Base-by-base conservation (phyloP, 768 basidiomycete species). In the Astraeus odoratus region DNA sequence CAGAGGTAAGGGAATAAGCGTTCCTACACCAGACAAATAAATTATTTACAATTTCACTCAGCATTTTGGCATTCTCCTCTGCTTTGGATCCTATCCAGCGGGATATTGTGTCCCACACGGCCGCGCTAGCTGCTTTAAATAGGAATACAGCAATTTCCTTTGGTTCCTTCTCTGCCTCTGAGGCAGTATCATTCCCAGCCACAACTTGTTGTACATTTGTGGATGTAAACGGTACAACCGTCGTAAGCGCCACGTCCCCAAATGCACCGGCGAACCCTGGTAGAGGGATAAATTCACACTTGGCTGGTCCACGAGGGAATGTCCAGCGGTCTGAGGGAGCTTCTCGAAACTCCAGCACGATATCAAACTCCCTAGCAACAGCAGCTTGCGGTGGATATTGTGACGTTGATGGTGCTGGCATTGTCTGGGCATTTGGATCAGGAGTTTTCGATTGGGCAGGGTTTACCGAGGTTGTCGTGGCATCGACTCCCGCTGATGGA, bases 321-420 rank as follows among this genome's bases (percentile, higher is more conserved):
- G 83, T 53, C 76, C 78, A 82, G n/a, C 80, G 74, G 38, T 86
- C 83, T 34, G 68, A 67, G 3, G 77, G 69, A 4, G 67, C 64
- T 54, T 88, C 86, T 40, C 71, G 65, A 51, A 86, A 88, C 55
- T 86, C 83, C 42, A 90, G 56, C 19, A 88, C 76, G 1, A 90
- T 57, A 57, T 89, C 86, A 54, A 80, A 85, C n/a, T 77, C 75
- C 55, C 74, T 80, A 26, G n/a, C n/a, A n/a, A 71, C 57, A 15
- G 74, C 57, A 23, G 50, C 19, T 45, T 54, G 58, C 31, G 53
- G 52, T 34, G 53, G 59, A 48, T 51, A 59, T 45, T 51, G 60
- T 12, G 54, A 49, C 16, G 57, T 22, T 31, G 51, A 24, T 8
- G 48, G 39, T 26, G 48, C 39, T 20, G n/a, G n/a, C n/a, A n/a